A percentile compares a stretch with the other conserved stretches of the same genome.
Conservation (phyloP, 2,329 filamentous ascomycete species). For the Fusarium nisikadoi region DNA sequence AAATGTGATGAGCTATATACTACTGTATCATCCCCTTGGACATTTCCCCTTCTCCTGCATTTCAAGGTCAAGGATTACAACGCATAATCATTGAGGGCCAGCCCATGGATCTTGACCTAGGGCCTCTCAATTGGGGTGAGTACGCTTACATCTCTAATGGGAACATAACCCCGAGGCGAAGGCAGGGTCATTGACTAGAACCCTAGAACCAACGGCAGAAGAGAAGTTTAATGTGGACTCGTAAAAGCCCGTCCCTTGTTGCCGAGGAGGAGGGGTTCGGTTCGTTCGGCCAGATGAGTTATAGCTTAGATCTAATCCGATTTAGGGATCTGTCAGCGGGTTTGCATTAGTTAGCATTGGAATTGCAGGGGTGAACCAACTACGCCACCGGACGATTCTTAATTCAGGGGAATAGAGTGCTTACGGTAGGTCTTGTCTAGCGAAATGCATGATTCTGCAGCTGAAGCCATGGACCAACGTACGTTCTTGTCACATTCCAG, state of each 20-base stretch:
- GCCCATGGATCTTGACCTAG: neutral
- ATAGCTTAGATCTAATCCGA: conserved; percentile 29
- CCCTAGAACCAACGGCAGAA: neutral
- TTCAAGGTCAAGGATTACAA: neutral
- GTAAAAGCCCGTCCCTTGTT: neutral
- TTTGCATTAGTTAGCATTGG: neutral
- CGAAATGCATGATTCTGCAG: neutral
- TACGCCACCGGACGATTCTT: conserved; percentile 5
- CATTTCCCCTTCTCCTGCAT: neutral
- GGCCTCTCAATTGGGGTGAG: neutral
- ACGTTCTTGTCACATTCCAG: neutral
- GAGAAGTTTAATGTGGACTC: neutral
- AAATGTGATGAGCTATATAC: conserved; percentile 24
- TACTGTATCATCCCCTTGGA: conserved; percentile 1
- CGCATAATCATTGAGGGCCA: neutral
- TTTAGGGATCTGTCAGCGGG: conserved; percentile 8
- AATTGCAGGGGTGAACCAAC: neutral
- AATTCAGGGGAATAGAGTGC: neutral
- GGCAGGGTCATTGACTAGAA: neutral
- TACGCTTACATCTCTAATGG: neutral
- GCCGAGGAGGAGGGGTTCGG: neutral
- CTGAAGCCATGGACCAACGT: neutral
- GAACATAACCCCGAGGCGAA: neutral
- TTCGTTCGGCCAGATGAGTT: neutral
- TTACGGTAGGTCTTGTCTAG: neutral